phyloP scores from a whole-genome alignment of 345 rosid genomes.

The Gynandropsis gynandra region DNA sequence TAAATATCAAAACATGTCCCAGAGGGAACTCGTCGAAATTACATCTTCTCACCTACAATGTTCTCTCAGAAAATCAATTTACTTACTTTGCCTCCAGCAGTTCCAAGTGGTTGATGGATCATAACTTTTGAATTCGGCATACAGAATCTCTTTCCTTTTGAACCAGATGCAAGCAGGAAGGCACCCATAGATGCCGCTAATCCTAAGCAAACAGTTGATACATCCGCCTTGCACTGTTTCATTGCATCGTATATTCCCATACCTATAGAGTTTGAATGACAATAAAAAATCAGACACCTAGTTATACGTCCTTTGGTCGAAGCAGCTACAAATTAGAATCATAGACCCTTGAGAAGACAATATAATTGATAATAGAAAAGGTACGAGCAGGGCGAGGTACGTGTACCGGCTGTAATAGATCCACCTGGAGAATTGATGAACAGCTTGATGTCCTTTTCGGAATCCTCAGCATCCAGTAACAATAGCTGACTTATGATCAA shows the following conservation, averaged over 20 bases:
- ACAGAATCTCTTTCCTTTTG: slow-evolving; percentile 89
- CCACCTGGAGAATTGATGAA: slow-evolving; percentile 96
- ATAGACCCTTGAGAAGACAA: not conserved
- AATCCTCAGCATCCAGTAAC: slow-evolving; percentile 79
- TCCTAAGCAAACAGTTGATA: slow-evolving; percentile 89
- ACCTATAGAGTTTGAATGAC: slow-evolving; percentile 30
- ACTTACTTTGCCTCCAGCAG: slow-evolving; percentile 77
- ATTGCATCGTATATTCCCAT: slow-evolving; percentile 80
- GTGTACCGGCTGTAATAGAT: slow-evolving; percentile 76
- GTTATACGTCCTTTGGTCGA: not conserved
- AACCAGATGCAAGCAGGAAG: slow-evolving; percentile 76
- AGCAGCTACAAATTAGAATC: not conserved
- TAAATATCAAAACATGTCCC: no score
- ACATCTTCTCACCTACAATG: not conserved
- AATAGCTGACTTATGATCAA: slow-evolving; percentile 83
- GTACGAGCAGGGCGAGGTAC: not conserved
- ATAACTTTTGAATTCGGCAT: slow-evolving; percentile 94
- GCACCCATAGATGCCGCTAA: slow-evolving; percentile 96
- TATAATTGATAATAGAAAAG: not conserved
- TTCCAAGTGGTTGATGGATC: slow-evolving; percentile 94
- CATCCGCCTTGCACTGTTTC: slow-evolving; percentile 84
- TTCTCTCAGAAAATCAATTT: slow-evolving; percentile 7
- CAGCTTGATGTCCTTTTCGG: slow-evolving; percentile 63
- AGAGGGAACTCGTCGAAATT: no score
- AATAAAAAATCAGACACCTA: not conserved